A percentile compares a stretch with the other conserved stretches of the same genome.
Evolutionary conservation across 2,329 filamentous ascomycete genomes (phyloP).

Genomic region (Ophiocordyceps polyrhachis-furcata): DNA sequence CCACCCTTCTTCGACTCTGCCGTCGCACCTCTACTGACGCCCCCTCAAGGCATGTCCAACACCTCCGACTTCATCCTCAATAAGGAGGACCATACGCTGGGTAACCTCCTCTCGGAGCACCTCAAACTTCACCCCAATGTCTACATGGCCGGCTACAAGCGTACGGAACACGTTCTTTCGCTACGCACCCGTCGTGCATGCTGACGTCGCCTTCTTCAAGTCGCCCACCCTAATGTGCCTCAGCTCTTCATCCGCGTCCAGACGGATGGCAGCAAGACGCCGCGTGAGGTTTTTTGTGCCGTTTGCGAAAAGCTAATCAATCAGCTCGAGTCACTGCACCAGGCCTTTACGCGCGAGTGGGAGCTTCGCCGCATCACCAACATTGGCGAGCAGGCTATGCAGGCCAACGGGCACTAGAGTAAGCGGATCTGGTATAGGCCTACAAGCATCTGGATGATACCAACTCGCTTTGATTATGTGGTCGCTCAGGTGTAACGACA

Average conservation of each 20-base stretch:
- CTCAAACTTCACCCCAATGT: constrained; percentile 73
- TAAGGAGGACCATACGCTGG: constrained; percentile 94
- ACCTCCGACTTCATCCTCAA: constrained; percentile 89
- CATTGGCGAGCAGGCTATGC: constrained; percentile 36
- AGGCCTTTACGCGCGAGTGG: constrained; percentile 85
- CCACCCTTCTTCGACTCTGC: background rate
- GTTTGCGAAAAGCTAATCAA: constrained; percentile 69
- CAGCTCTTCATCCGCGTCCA: constrained; percentile 61
- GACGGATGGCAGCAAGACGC: constrained; percentile 73
- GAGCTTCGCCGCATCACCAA: constrained; percentile 74
- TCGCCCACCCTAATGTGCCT: constrained; percentile 41
- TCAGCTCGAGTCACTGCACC: constrained; percentile 60
- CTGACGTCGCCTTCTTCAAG: constrained; percentile 9
- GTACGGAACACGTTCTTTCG: background rate
- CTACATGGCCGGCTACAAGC: constrained; percentile 77
- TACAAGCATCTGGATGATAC: constrained; percentile 8
- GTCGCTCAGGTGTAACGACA: background rate
- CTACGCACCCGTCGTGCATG: too few relatives aligned
- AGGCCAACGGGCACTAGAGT: constrained; percentile 16
- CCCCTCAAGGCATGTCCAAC: constrained; percentile 56
- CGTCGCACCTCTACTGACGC: constrained; percentile 1
- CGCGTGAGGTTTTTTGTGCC: constrained; percentile 72
- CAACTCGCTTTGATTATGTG: constrained; percentile 3
- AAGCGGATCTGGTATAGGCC: constrained; percentile 6
- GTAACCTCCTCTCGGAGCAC: constrained; percentile 72